Evolutionary conservation across 2,329 filamentous ascomycete genomes (phyloP).

Genomic region (Aspergillus awamori): DNA sequence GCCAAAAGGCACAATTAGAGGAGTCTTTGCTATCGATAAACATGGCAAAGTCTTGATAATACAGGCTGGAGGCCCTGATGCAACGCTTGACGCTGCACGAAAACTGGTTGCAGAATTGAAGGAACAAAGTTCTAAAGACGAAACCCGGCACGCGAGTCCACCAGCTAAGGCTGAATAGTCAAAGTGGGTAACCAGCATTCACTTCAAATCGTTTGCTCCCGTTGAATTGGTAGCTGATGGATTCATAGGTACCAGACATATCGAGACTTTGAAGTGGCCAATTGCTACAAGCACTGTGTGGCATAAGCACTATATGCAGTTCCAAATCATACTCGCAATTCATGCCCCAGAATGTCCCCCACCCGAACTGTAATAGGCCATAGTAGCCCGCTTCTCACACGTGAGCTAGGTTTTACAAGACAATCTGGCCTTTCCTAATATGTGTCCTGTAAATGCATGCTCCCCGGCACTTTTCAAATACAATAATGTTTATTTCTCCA

Average conservation of each 20-base stretch:
- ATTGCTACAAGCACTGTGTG: background rate
- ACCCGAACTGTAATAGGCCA: no score
- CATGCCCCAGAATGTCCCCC: no score
- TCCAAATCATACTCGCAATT: no score
- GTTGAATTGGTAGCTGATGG: background rate
- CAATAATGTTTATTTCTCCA: no score
- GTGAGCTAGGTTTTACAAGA: no score
- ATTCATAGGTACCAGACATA: background rate
- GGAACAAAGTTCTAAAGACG: background rate
- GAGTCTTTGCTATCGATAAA: constrained; percentile 86
- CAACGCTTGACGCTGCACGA: constrained; percentile 76
- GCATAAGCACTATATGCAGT: background rate
- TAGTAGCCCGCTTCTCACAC: no score
- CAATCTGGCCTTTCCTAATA: no score
- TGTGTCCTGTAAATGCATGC: no score
- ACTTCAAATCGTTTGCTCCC: background rate
- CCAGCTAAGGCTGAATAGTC: background rate
- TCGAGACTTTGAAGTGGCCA: background rate
- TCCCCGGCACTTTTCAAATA: no score
- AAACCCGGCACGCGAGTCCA: background rate
- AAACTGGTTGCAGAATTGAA: constrained; percentile 59
- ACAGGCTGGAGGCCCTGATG: constrained; percentile 74
- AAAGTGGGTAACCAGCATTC: background rate
- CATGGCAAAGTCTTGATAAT: constrained; percentile 75
- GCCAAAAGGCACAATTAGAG: constrained; percentile 77